Conservation (phyloP, 208 protist species). For the Naegleria gruberi region DNA sequence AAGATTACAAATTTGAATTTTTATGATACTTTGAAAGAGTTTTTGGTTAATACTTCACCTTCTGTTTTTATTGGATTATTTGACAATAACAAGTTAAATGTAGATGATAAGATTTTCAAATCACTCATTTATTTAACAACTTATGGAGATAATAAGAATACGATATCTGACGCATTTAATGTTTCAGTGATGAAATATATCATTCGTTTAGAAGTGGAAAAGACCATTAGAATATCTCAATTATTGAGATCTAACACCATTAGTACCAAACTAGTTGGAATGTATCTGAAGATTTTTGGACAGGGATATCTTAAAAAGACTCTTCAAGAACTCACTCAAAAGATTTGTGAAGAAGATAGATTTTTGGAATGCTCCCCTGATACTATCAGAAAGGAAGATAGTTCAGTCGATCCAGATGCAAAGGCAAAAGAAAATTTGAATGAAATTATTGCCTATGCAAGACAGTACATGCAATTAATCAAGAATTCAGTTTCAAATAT, state of each 20-base stretch:
- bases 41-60: background rate
- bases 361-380: background rate
- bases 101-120: background rate
- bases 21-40: background rate
- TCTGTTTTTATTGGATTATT: background rate
- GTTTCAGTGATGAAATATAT: background rate
- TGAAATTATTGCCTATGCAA: background rate
- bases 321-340: background rate
- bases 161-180: background rate
- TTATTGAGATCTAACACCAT: background rate
- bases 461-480: background rate
- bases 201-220: background rate
- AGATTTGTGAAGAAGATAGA: slow-evolving; percentile 1
- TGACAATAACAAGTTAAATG: background rate
- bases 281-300: background rate
- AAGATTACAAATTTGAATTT: background rate
- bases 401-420: background rate
- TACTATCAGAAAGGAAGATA: background rate
- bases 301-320: background rate
- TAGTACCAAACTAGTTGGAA: background rate
- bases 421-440: background rate
- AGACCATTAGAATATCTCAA: background rate
- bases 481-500: background rate
- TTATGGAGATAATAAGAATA: background rate
- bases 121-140: slow-evolving; percentile 3